Evolutionary conservation across 768 basidiomycete species (phyloP), one percentile per base, ranked within the genome.

Genomic region (Suillus hirtellus): DNA sequence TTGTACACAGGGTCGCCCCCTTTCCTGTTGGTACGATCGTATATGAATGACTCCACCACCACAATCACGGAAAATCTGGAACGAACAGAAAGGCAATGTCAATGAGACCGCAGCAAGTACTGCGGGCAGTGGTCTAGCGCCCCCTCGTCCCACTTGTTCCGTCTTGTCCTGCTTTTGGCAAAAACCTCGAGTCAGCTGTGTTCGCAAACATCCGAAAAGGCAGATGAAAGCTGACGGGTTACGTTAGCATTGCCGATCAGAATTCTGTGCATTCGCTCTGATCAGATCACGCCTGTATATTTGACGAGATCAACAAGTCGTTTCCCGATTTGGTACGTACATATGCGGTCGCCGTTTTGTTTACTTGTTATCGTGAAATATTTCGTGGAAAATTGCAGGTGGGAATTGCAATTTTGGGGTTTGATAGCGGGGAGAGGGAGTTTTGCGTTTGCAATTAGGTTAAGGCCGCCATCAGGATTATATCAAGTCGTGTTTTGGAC

Each of bases 211-310:
- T 6, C 59, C 42, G 59, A 31, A 27, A 31, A 35, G 10, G 27
- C 17, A 55, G 27, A 31, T 55, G n/a, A 10, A 37, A 55, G 35
- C 15, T n/a, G 37, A 24, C 37, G 37, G 15, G 6, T 58, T 42
- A 58, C 56, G 56, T 58, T 40, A 58, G 35, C 37, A 37, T 40
- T 21, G 37, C 73, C 73, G 75, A 74, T 74, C 73, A 74, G 68
- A 74, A 76, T 74, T 76, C 73, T 70, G 64, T 63, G 31, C 64
- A 35, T 63, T 24, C 54, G n/a, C 34, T 62, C 64, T 56, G 73
- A 73, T 76, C 71, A 62, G 71, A 74, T 53, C 52, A 52, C 46
- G 21, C 44, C 44, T 21, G 43, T 38, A 31, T 19, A n/a, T 47
- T 47, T 47, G 47, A 49, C 34, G 52, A 53, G 52, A 53, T 74